These are phyloP conservation scores for Dendryphion nanum DNA, from an alignment of 2,329 filamentous ascomycete genomes.

Conservation along the genomic window DNA sequence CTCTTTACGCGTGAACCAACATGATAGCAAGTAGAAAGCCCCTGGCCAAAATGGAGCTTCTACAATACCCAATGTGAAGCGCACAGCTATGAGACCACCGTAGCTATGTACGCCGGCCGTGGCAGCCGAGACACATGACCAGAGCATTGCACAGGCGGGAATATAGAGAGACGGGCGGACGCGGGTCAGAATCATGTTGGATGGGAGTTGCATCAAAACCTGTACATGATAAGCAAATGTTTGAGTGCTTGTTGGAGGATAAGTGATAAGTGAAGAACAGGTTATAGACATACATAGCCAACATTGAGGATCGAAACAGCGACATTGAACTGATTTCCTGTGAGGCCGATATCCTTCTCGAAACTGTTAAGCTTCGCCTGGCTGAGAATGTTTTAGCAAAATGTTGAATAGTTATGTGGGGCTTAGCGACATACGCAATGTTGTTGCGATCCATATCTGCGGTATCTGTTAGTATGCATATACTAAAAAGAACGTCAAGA, in stretches of 20 bases:
- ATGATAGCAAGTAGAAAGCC: neutral
- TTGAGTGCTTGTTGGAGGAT: too few species aligned
- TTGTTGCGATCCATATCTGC: conserved; percentile 12
- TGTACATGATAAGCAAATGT: too few species aligned
- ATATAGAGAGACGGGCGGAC: conserved; percentile 56
- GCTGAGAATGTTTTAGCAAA: neutral
- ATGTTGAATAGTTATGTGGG: neutral
- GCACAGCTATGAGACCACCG: conserved; percentile 6
- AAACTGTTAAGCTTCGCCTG: conserved; percentile 16
- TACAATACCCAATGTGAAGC: conserved; percentile 11
- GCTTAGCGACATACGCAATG: conserved; percentile 7
- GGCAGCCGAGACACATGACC: conserved; percentile 5
- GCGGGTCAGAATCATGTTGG: conserved; percentile 55
- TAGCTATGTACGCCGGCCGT: conserved; percentile 6
- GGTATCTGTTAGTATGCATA: too few species aligned
- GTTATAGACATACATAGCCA: conserved; percentile 58
- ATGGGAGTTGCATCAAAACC: conserved; percentile 49
- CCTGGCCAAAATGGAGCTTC: conserved; percentile 12
- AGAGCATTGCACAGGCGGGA: conserved; percentile 18
- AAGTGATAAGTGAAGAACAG: too few species aligned
- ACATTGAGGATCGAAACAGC: conserved; percentile 53
- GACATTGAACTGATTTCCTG: conserved; percentile 8
- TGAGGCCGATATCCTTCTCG: conserved; percentile 8
- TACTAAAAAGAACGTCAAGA: too few species aligned
- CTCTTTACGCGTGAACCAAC: conserved; percentile 56